phyloP scores from a whole-genome alignment of 805 yeast species.

The Komagataella phaffii region DNA sequence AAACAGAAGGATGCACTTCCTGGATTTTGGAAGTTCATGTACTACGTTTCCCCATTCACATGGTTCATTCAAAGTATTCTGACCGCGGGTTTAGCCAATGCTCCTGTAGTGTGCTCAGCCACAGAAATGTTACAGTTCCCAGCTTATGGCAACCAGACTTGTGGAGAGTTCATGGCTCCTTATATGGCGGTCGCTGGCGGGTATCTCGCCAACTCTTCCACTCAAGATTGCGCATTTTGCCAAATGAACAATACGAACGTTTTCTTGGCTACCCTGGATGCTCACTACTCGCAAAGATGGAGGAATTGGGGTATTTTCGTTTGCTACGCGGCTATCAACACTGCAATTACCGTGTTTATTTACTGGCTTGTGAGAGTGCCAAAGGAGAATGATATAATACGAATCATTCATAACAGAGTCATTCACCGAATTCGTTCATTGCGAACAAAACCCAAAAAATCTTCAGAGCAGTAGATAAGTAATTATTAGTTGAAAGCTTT shows the following conservation, averaged over 20 bases:
- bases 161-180: conserved; percentile 36
- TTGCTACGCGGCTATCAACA: conserved; percentile 24
- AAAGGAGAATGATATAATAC: conserved; percentile 8
- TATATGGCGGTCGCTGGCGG: conserved; percentile 31
- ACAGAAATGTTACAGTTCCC: conserved; percentile 32
- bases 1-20: conserved; percentile 25
- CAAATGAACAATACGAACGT: conserved; percentile 40
- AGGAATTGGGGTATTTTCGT: conserved; percentile 35
- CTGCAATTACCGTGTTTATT: conserved; percentile 7
- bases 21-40: conserved; percentile 78
- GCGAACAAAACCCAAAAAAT: neutral
- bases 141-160: conserved; percentile 43
- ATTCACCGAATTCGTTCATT: neutral
- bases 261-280: conserved; percentile 33
- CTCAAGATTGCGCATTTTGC: conserved; percentile 54
- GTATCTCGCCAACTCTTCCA: conserved; percentile 23
- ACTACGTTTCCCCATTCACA: conserved; percentile 57
- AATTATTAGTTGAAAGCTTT: too few species aligned
- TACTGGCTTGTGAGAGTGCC: conserved; percentile 28
- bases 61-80: conserved; percentile 46
- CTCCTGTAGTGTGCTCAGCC: conserved; percentile 29
- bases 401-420: neutral
- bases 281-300: conserved; percentile 25
- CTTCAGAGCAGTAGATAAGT: neutral
- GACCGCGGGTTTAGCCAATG: conserved; percentile 40